Percentiles rank a stretch among this genome's conserved stretches.
Evolutionary conservation across 371 early-diverging fungal genomes (phyloP).

Genomic region (Catenaria anguillulae): DNA sequence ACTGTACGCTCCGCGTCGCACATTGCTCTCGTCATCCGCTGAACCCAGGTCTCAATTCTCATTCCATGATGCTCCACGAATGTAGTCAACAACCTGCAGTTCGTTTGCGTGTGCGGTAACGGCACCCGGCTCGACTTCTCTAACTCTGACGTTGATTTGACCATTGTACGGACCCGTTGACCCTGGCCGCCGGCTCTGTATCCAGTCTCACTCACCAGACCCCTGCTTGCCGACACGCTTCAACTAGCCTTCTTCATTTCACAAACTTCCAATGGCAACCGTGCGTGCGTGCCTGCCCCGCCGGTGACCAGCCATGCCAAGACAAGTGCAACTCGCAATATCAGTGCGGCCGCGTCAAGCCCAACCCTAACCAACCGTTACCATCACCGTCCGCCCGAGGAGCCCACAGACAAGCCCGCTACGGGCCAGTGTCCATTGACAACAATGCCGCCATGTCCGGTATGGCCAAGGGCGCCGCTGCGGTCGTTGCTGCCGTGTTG

Average conservation of each 20-base stretch:
- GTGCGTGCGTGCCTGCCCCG: slow-evolving; percentile 3
- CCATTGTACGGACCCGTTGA: too few species aligned
- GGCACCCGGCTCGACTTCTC: not conserved
- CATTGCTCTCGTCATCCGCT: too few species aligned
- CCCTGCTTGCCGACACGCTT: too few species aligned
- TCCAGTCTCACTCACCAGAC: too few species aligned
- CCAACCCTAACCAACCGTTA: not conserved
- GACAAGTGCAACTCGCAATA: not conserved
- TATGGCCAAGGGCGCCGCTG: too few species aligned
- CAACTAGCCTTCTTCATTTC: too few species aligned
- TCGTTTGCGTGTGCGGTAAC: not conserved
- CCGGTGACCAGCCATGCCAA: not conserved
- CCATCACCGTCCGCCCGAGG: not conserved
- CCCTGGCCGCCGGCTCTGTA: too few species aligned
- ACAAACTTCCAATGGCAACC: not conserved
- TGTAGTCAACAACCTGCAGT: not conserved
- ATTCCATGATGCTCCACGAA: too few species aligned
- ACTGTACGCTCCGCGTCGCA: too few species aligned
- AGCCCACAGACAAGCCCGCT: not conserved
- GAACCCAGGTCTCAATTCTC: too few species aligned
- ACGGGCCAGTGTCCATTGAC: not conserved
- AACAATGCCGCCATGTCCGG: too few species aligned
- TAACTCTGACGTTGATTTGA: not conserved
- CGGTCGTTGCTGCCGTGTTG: too few species aligned
- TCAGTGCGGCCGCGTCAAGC: not conserved